Base-by-base conservation (phyloP, 2,329 filamentous ascomycete species). In the Fusarium nanum region DNA sequence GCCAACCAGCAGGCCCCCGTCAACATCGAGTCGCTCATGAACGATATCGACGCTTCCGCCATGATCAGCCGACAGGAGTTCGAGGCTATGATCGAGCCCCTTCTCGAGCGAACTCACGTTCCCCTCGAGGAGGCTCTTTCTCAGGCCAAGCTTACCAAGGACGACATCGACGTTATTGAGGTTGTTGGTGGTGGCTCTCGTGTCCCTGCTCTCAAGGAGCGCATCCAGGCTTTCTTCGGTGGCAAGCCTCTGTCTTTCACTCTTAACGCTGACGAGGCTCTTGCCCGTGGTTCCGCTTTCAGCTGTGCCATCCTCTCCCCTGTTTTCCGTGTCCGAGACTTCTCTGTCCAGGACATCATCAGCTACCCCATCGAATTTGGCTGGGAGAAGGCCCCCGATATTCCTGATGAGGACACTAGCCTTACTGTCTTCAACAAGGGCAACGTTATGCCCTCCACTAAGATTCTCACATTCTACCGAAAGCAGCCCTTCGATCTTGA, bases 401-500 rank as follows among this genome's bases (percentile, higher is more conserved):
- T 99, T 75, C 96, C 96, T 27, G 96, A 99, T 76, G 96, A 99
- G 86, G 96, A 98, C 81, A 98, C 96, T 59, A 97, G 91, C 84
- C 86, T 99, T 75, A 97, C 93, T 37, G 96, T 99, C 77, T 99
- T 99, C 84, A 97, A 96, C 88, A 94, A 92, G 82, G 95, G 95
- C 81, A 98, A 98, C 78, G 90, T 97, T 70, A 91, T 99, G 87
- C 96, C 96, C 57, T 98, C 95, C 8, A 99, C 96, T 72, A 99
- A 99, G 88, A 98, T 99, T 73, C 90, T 99, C 57, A 99, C 96
- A 41, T 99, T 99, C 86, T 99, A 98, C 88, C 92, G 96, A 75
- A 98, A 98, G 86, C 93, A 98, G 83, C 88, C 94, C 48, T 99
- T 98, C 81, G 94, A 98, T 78, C 88, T 99, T 55, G 96, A 99